Evolutionary conservation across 2,329 filamentous ascomycete genomes (phyloP).

Genomic region (Neoarthrinium moseri): DNA sequence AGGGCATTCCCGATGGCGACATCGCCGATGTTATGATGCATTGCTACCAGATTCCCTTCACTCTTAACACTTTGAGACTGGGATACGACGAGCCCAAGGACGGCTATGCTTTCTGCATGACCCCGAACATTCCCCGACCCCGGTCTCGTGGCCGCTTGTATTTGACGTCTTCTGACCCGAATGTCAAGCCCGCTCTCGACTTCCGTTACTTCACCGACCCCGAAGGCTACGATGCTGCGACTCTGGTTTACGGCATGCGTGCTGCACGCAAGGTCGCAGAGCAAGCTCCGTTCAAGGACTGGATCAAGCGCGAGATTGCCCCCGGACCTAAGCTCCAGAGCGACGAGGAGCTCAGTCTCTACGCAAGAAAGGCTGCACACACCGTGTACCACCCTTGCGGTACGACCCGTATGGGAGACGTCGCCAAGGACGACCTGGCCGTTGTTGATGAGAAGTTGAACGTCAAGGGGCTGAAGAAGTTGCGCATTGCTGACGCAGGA

Average conservation of each 20-base stretch:
- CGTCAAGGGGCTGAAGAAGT: conserved; percentile 68
- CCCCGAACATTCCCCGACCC: conserved; percentile 83
- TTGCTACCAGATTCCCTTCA: conserved; percentile 94
- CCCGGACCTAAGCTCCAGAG: conserved; percentile 72
- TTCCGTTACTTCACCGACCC: conserved; percentile 89
- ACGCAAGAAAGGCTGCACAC: conserved; percentile 77
- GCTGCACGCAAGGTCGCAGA: conserved; percentile 75
- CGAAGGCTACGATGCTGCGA: conserved; percentile 81
- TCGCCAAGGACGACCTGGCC: conserved; percentile 64
- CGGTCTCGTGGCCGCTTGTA: conserved; percentile 76
- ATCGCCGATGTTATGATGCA: conserved; percentile 93
- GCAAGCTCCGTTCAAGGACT: conserved; percentile 75
- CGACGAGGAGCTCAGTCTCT: conserved; percentile 79
- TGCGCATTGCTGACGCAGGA: conserved; percentile 83
- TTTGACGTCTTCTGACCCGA: conserved; percentile 72
- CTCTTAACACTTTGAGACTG: conserved; percentile 77
- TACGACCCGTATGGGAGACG: conserved; percentile 86
- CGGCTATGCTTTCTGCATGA: conserved; percentile 89
- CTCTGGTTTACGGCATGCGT: conserved; percentile 73
- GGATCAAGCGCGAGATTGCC: conserved; percentile 80
- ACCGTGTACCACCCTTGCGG: conserved; percentile 90
- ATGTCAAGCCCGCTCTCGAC: conserved; percentile 78
- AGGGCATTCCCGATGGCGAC: conserved; percentile 62
- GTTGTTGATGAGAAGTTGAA: conserved; percentile 78
- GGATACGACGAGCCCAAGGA: conserved; percentile 65